These are phyloP conservation scores for Hevea brasiliensis DNA, from an alignment of 345 rosid genomes.

Conservation along the genomic window DNA sequence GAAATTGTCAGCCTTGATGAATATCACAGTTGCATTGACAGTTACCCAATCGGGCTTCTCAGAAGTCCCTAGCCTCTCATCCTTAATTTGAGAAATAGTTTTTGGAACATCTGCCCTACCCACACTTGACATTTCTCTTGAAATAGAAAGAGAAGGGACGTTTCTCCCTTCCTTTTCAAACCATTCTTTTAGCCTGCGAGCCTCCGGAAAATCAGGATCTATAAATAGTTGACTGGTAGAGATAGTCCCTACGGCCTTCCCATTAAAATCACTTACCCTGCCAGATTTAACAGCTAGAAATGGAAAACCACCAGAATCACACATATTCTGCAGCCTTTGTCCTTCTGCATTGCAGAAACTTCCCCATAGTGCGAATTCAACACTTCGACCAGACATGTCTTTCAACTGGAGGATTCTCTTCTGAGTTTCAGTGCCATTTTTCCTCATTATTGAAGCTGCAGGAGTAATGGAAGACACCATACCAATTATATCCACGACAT, in stretches of 20 bases:
- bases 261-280: slow-evolving; percentile 75
- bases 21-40: slow-evolving; percentile 59
- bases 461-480: slow-evolving; percentile 65
- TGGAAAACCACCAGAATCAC: slow-evolving; percentile 78
- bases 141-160: slow-evolving; percentile 59
- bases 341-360: slow-evolving; percentile 72
- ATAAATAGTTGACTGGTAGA: slow-evolving; percentile 66
- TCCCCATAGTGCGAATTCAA: slow-evolving; percentile 93
- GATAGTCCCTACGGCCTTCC: slow-evolving; percentile 78
- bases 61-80: slow-evolving; percentile 86
- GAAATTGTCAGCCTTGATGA: slow-evolving; percentile 70
- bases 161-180: slow-evolving; percentile 69
- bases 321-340: slow-evolving; percentile 61
- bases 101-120: slow-evolving; percentile 59
- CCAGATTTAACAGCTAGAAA: slow-evolving; percentile 77
- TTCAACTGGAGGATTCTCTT: slow-evolving; percentile 76
- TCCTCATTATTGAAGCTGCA: slow-evolving; percentile 57
- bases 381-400: slow-evolving; percentile 81
- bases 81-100: slow-evolving; percentile 79
- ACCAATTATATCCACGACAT: slow-evolving; percentile 66
- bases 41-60: slow-evolving; percentile 95
- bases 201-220: slow-evolving; percentile 77
- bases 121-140: slow-evolving; percentile 59
- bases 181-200: slow-evolving; percentile 68
- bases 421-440: slow-evolving; percentile 73